Evolutionary conservation across 805 yeast genomes (phyloP), one percentile per base, ranked within the genome.

Genomic region (Cyberlindnera samutprakarnensis): DNA sequence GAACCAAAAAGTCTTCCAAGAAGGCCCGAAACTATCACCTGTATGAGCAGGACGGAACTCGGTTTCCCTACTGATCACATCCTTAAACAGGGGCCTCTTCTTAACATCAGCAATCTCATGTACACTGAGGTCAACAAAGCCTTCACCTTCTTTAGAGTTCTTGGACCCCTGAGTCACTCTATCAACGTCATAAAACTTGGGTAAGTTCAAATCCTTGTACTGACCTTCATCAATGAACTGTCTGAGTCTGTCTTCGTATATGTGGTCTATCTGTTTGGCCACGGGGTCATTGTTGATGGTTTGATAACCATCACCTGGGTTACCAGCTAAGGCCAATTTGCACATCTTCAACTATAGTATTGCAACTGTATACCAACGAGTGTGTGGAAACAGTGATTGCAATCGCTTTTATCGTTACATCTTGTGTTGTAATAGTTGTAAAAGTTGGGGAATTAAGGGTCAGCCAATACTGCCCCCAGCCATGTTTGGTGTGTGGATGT

Each of bases 1-100:
- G 58, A 92, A 86, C 98, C 98, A 90, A 42, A 86, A 94, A 1
- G 97, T 82, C 37, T 90, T 79, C 98, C 98, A 90, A 11, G 94
- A 81, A 4, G 98, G 98, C 0, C 97, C 96, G 54, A 83, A 86
- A 7, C 66, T 59, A 44, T 83, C 78, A 15, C 92, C 94, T 42
- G 75, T 76, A 11, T 57, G 54, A n/a, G 84, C 79, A 16, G 64
- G 60, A 43, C 66, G 60, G 66, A 75, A 75, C 15, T 68, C 62
- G 3, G 41, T 36, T 5, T 35, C 28, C 12, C 37, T 29, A 9
- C 28, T 38, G 21, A 49, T 42, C 21, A 66, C 51, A 4, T 49
- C 48, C 15, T 54, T 62, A 43, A 74, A 64, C 28, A 62, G 50
- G 0, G 72, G 72, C 37, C 78, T 59, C 40, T 72, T 53, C 22